Base-by-base conservation (phyloP, 2,329 filamentous ascomycete genomes). In the Paracorniculantispora psalliotae region DNA sequence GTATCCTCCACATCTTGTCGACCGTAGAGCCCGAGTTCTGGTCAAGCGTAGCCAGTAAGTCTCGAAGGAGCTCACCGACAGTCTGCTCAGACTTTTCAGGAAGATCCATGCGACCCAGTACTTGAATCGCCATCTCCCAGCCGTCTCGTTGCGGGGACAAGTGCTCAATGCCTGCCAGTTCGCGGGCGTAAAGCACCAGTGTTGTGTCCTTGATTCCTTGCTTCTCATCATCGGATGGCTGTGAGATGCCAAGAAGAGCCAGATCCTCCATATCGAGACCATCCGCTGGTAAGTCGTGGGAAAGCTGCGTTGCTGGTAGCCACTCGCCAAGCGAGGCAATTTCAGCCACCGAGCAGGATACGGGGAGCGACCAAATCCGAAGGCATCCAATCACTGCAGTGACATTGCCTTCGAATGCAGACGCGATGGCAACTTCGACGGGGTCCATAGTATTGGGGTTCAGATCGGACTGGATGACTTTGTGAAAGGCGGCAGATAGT, bases 41-140 rank as follows among this genome's bases (percentile, higher is more conserved):
- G 41, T 87, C 80, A 39, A 85, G 69, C 15, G 74, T 78, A 28
- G 73, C 72, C n/a, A 97, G 78, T 23, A 87, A 79, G 58, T 88
- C 83, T 46, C 79, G 74, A 56, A 97, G 79, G 62, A 97, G 76
- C 61, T 88, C 83, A 43, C 86, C 82, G 12, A 97, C 89, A 61
- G 87, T 87, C 63, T 88, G 83, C 68, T 90, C 87, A 8, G 90
- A 90, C 52, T 84, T 82, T 51, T 84, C 79, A 0, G 82, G 78
- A 61, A 92, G 86, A 68, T 96, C 89, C 69, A 97, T 82, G 57
- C 93, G 85, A 10, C 89, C 90, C 48, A 97, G 79, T 12, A 96
- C 83, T 61, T 91, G 85, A 46, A 97, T 86, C 0, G 92, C 89
- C 68, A 97, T 76, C 74, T 97, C 91, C 93, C 93, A 97, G 9